Base-by-base conservation (phyloP, 768 basidiomycete genomes). In the Pleurotus salmoneostramineus region DNA sequence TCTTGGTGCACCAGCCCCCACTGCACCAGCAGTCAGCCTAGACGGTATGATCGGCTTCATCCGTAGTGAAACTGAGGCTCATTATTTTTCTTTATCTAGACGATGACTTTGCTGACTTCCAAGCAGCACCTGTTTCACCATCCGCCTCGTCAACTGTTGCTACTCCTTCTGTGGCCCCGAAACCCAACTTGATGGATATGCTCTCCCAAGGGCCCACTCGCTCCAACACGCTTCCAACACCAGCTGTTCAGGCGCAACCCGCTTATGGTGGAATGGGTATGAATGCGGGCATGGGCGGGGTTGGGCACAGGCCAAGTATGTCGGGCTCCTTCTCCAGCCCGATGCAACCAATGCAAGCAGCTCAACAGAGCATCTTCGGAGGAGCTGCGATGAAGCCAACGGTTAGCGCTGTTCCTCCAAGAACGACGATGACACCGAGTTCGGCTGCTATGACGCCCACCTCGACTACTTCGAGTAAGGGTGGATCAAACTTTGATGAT, bases 21-120 rank as follows among this genome's bases (percentile, higher is more conserved):
- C 74, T 10, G 64, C 68, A 32, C 65, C 73, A 4, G 59, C 56
- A 42, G 69, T 73, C 21, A 67, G 68, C 5, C 59, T 79, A 50
- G 81, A 82, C 67, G 80, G 80, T 80, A 62, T 56, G 71, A 63
- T 17, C 57, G 7, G 34, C n/a, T 40, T 37, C 3, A 27, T 50
- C 32, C 3, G 47, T 21, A 48, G 35, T 34, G 45, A 35, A 49
- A 55, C 57, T 62, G 17, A 60, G 63, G 27, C 31, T 51, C 17
- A 40, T 55, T 60, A 52, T 21, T 36, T 37, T 8, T 35, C 34
- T 35, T 34, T 56, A n/a, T 6, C 5, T 58, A 81, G 90, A 91
- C 64, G 92, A 94, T 61, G 92, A 94, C 50, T 94, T 94, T 63
- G 85, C 83, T 51, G 92, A 93, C 68, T 94, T 94, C 76, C 88